These are phyloP conservation scores for Phytophthora sp. DNA, from an alignment of 352 stramenopile genomes.

Conservation along the genomic window DNA sequence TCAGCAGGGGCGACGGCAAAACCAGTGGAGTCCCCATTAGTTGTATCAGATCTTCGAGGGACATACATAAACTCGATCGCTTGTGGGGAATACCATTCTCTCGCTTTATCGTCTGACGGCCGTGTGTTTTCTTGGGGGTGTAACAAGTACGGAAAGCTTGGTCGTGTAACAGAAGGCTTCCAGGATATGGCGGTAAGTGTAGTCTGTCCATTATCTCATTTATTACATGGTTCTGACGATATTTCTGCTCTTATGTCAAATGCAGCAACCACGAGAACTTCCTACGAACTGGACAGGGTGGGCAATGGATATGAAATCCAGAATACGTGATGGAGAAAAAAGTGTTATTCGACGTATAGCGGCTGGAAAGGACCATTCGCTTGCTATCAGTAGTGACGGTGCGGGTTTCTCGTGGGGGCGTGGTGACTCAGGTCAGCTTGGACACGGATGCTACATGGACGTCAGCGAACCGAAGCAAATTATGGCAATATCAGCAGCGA, in stretches of 20 bases:
- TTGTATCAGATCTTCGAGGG: conserved; percentile 55
- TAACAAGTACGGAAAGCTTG: conserved; percentile 72
- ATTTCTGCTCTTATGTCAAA: neutral
- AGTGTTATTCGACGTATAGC: conserved; percentile 58
- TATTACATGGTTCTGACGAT: no score
- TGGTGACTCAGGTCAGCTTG: conserved; percentile 68
- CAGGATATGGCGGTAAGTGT: conserved; percentile 52
- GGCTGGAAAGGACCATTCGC: conserved; percentile 68
- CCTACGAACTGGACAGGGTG: conserved; percentile 47
- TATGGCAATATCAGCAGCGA: conserved; percentile 46
- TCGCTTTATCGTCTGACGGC: conserved; percentile 65
- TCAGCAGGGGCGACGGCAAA: conserved; percentile 22
- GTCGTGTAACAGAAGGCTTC: conserved; percentile 41
- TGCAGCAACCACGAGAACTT: conserved; percentile 53
- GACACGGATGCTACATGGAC: conserved; percentile 71
- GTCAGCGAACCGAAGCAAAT: conserved; percentile 62
- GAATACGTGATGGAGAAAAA: conserved; percentile 19
- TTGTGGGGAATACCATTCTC: conserved; percentile 78
- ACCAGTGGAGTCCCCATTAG: conserved; percentile 37
- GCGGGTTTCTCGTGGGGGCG: conserved; percentile 74
- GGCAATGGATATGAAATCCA: conserved; percentile 39
- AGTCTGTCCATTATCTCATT: no score
- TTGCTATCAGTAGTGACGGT: conserved; percentile 61
- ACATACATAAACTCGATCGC: conserved; percentile 66
- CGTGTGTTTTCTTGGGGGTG: conserved; percentile 76